phyloP scores from a whole-genome alignment of 768 basidiomycete genomes.

The Leccinum uliginosum region DNA sequence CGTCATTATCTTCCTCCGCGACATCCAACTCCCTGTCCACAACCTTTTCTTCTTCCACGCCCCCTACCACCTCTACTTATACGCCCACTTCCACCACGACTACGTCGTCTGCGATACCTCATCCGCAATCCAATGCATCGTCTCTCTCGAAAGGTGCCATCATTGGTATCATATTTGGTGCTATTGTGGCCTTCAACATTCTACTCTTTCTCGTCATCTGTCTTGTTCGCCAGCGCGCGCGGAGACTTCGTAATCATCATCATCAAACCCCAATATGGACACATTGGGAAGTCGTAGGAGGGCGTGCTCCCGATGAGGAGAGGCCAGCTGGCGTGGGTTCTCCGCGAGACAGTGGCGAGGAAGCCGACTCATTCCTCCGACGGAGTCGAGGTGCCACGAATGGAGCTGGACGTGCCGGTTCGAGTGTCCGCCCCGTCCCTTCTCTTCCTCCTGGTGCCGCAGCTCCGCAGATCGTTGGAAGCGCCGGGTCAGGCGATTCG shows the following conservation, averaged over 20 bases:
- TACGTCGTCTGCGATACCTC: conserved; percentile 25
- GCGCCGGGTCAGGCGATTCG: conserved; percentile 35
- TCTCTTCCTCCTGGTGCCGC: conserved; percentile 32
- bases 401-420: conserved; percentile 11
- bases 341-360: conserved; percentile 66
- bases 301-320: conserved; percentile 24
- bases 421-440: conserved; percentile 19
- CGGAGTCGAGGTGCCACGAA: conserved; percentile 25
- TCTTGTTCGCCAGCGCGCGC: conserved; percentile 28
- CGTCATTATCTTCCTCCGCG: conserved; percentile 22
- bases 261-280: conserved; percentile 34
- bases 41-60: conserved; percentile 28
- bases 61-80: conserved; percentile 26
- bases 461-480: conserved; percentile 35
- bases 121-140: conserved; percentile 27
- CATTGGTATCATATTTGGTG: conserved; percentile 38
- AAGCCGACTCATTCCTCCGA: conserved; percentile 60
- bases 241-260: conserved; percentile 14
- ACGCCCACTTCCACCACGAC: conserved; percentile 21
- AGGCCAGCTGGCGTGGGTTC: conserved; percentile 58
- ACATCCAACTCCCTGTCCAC: conserved; percentile 19
- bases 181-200: conserved; percentile 54
- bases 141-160: conserved; percentile 27
- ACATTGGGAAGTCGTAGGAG: conserved; percentile 43
- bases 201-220: conserved; percentile 45